These are phyloP conservation scores for Cadophora sp. DNA, from an alignment of 2,329 filamentous ascomycete species.

Conservation along the genomic window DNA sequence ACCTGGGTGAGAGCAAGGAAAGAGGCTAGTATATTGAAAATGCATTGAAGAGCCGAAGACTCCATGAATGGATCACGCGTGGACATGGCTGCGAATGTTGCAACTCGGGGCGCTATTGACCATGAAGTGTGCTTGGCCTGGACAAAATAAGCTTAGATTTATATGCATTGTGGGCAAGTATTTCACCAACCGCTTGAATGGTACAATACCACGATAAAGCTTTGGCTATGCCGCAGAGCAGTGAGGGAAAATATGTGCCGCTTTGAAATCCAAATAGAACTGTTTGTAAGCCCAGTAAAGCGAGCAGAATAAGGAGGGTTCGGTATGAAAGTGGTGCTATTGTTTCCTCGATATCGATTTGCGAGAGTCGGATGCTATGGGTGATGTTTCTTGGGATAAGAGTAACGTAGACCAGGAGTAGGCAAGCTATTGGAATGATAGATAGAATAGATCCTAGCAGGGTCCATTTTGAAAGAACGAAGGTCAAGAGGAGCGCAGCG, in stretches of 20 bases:
- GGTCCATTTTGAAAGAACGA: background rate
- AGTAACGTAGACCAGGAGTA: background rate
- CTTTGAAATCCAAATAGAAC: background rate
- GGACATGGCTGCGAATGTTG: conserved; percentile 10
- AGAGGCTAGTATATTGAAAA: background rate
- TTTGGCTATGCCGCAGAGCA: conserved; percentile 5
- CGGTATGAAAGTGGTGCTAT: background rate
- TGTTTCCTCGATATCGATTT: background rate
- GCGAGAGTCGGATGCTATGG: background rate
- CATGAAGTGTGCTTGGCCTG: conserved; percentile 17
- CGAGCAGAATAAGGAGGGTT: background rate
- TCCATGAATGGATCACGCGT: conserved; percentile 12
- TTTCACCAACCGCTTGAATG: conserved; percentile 7
- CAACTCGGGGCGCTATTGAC: background rate
- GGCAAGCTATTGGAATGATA: background rate
- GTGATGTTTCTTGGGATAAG: background rate
- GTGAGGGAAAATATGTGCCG: background rate
- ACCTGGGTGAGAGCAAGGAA: background rate
- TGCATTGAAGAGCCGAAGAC: background rate
- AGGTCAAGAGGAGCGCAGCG: background rate
- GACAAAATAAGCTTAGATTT: background rate
- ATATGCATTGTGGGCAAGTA: background rate
- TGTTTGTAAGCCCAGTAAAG: background rate
- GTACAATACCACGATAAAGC: conserved; percentile 18
- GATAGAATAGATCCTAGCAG: background rate